Conservation (phyloP, 202 grass and related monocot genomes). For the Elaeis oleifera region DNA sequence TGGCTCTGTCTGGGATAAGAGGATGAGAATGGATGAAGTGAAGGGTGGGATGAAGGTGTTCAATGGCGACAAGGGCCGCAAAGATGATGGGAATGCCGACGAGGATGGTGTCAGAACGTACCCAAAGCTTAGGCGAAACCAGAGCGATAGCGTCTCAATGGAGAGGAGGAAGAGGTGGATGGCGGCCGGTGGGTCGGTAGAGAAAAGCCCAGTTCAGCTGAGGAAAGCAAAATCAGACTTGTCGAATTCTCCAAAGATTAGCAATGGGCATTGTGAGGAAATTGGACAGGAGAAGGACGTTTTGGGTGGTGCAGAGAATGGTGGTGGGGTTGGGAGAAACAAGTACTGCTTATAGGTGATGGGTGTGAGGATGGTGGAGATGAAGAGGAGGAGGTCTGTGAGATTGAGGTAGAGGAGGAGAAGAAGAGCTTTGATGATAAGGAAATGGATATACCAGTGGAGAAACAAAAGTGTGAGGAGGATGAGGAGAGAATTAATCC, state of each 20-base stretch:
- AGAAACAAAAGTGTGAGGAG: conserved; percentile 35
- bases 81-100: conserved; percentile 45
- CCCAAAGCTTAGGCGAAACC: conserved; percentile 62
- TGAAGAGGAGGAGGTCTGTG: conserved; percentile 2
- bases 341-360: conserved; percentile 9
- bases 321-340: background rate
- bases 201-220: conserved; percentile 30
- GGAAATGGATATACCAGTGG: conserved; percentile 20
- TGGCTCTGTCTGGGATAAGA: conserved; percentile 77
- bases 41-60: conserved; percentile 97
- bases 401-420: conserved; percentile 49
- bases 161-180: conserved; percentile 71
- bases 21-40: conserved; percentile 92
- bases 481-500: conserved; percentile 27
- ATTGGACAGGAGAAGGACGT: no score
- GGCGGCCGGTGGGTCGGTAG: background rate
- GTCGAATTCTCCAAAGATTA: conserved; percentile 33
- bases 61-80: conserved; percentile 25
- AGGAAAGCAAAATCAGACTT: conserved; percentile 41
- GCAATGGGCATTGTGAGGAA: no score
- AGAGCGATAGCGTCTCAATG: conserved; percentile 34
- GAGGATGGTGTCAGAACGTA: conserved; percentile 74
- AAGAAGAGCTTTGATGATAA: conserved; percentile 31
- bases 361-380: background rate
- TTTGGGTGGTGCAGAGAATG: background rate